A percentile compares a stretch with the other conserved stretches of the same genome.
These are phyloP conservation scores for Rhododendron griersonianum DNA, from an alignment of 148 eudicot species.

Conservation along the genomic window DNA sequence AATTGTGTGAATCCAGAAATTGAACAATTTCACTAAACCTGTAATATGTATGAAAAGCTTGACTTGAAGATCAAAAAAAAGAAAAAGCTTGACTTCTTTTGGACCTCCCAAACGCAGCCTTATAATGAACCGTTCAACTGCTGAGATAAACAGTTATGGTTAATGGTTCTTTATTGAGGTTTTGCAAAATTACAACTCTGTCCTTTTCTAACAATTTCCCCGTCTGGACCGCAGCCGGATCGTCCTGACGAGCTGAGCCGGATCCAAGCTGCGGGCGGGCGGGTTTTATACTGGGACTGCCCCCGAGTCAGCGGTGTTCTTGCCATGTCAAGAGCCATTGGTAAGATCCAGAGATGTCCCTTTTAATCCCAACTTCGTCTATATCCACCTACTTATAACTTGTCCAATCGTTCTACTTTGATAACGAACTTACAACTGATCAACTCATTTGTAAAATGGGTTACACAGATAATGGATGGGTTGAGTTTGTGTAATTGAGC, in stretches of 20 bases:
- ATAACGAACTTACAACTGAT: too few species aligned
- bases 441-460: too few species aligned
- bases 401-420: too few species aligned
- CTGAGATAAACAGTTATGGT: neutral
- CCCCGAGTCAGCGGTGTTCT: slow-evolving; percentile 73
- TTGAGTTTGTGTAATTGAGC: too few species aligned
- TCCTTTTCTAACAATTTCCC: neutral
- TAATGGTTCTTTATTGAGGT: neutral
- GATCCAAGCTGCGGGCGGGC: slow-evolving; percentile 74
- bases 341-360: slow-evolving; percentile 21
- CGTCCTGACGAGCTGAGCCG: slow-evolving; percentile 73
- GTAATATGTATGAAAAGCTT: neutral
- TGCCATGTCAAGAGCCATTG: slow-evolving; percentile 96
- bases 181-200: neutral
- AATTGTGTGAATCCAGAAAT: neutral
- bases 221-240: slow-evolving; percentile 50
- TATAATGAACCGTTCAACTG: neutral
- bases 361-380: neutral
- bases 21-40: neutral
- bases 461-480: too few species aligned
- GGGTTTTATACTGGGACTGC: slow-evolving; percentile 66
- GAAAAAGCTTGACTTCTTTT: neutral
- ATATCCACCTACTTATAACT: too few species aligned
- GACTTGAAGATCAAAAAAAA: too few species aligned
- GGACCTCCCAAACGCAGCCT: neutral